Conservation (phyloP, 306 rosid genomes). For the Styphnolobium japonicum region DNA sequence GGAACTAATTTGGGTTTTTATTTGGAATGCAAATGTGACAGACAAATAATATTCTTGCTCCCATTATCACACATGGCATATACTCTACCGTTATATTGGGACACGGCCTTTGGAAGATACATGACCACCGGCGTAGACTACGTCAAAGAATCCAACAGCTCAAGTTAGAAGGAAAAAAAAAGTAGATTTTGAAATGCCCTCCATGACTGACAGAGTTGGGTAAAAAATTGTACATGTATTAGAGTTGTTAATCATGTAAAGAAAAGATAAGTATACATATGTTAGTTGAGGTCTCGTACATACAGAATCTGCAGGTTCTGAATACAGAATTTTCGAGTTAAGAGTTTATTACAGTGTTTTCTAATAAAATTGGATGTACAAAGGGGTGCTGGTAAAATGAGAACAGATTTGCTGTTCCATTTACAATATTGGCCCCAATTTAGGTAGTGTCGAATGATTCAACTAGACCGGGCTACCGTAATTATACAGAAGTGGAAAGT, state of each 20-base stretch:
- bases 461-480: background rate
- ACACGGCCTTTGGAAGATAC: conserved; percentile 95
- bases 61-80: conserved; percentile 91
- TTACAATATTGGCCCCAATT: background rate
- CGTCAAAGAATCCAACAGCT: conserved; percentile 79
- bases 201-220: conserved; percentile 22
- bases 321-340: conserved; percentile 3
- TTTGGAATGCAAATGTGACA: conserved; percentile 39
- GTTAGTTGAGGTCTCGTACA: conserved; percentile 20
- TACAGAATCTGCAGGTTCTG: conserved; percentile 2
- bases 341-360: background rate
- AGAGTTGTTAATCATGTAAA: conserved; percentile 30
- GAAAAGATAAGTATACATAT: background rate
- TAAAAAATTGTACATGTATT: conserved; percentile 39
- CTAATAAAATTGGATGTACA: conserved; percentile 9
- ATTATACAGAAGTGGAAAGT: background rate
- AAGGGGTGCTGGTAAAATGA: background rate
- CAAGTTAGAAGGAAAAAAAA: conserved; percentile 47
- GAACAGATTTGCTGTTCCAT: background rate
- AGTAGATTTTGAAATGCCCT: conserved; percentile 32
- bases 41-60: conserved; percentile 89
- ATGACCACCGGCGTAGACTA: conserved; percentile 75
- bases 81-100: conserved; percentile 91
- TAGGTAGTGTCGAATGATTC: background rate
- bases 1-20: conserved; percentile 18